Conservation (phyloP, 2,329 filamentous ascomycete genomes). For the Epichloe hybrida region DNA sequence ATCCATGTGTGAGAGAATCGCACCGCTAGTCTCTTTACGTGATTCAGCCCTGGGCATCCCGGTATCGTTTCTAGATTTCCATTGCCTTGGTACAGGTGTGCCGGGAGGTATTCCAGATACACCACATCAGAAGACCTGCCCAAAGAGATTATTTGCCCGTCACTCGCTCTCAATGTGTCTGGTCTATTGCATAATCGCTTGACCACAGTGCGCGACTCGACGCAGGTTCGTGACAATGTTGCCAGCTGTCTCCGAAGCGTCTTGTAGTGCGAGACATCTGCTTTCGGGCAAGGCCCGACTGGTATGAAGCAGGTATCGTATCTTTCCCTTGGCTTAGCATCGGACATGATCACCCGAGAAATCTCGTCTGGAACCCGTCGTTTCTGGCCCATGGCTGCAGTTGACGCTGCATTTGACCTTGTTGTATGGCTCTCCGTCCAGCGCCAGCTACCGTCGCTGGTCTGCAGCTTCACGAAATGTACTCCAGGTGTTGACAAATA, state of each 20-base stretch:
- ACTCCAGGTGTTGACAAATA: conserved; percentile 20
- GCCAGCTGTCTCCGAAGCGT: conserved; percentile 15
- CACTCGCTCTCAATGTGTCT: conserved; percentile 12
- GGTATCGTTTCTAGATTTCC: conserved; percentile 15
- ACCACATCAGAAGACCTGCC: conserved; percentile 17
- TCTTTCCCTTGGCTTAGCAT: conserved; percentile 10
- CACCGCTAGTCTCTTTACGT: conserved; percentile 26
- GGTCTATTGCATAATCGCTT: conserved; percentile 10
- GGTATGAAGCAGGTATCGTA: conserved; percentile 13
- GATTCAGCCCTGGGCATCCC: conserved; percentile 16
- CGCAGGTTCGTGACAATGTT: conserved; percentile 15
- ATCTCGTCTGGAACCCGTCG: conserved; percentile 10
- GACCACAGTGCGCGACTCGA: conserved; percentile 13
- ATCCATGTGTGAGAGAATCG: conserved; percentile 30
- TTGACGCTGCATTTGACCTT: background rate
- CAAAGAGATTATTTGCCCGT: conserved; percentile 17
- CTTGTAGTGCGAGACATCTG: conserved; percentile 21
- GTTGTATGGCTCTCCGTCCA: conserved; percentile 9
- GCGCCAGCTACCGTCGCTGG: conserved; percentile 10
- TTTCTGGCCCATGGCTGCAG: conserved; percentile 2
- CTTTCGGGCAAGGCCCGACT: conserved; percentile 6
- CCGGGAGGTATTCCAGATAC: conserved; percentile 22
- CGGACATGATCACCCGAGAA: conserved; percentile 11
- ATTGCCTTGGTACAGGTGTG: conserved; percentile 14
- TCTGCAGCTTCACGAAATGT: conserved; percentile 20